These are phyloP conservation scores for Eustoma russellianum DNA, from an alignment of 257 asterid species.

Conservation along the genomic window DNA sequence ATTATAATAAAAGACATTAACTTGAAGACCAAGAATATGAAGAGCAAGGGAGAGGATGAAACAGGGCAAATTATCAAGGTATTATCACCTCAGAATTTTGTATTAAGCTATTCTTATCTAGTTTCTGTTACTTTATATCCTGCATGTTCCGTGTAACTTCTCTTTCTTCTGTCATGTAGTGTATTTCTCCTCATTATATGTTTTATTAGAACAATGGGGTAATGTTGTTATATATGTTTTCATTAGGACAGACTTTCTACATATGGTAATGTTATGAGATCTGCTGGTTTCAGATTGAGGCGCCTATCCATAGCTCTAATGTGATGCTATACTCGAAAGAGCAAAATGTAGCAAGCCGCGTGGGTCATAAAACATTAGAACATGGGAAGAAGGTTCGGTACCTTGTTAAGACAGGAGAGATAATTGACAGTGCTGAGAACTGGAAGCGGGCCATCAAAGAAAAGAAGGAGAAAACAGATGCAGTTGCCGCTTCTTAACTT, in stretches of 20 bases:
- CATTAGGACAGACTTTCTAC: background rate
- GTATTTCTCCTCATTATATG: background rate
- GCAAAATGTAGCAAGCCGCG: slow-evolving; percentile 68
- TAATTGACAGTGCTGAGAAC: slow-evolving; percentile 81
- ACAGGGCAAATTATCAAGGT: slow-evolving; percentile 92
- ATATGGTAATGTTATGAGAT: background rate
- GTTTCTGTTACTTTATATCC: background rate
- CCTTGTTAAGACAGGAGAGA: slow-evolving; percentile 85
- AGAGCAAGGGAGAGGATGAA: slow-evolving; percentile 73
- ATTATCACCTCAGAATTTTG: background rate
- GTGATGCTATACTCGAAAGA: slow-evolving; percentile 97
- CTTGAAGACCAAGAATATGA: slow-evolving; percentile 93
- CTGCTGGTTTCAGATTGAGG: slow-evolving; percentile 58
- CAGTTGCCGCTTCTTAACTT: slow-evolving; percentile 29
- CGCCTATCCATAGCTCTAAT: slow-evolving; percentile 92
- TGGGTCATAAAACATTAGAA: slow-evolving; percentile 81
- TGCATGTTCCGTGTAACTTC: too few species aligned
- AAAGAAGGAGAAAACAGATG: slow-evolving; percentile 42
- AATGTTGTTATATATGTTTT: too few species aligned
- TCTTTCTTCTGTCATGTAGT: background rate
- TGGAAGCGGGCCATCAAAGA: slow-evolving; percentile 66
- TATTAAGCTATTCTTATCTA: background rate
- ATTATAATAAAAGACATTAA: slow-evolving; percentile 61
- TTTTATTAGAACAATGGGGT: too few species aligned
- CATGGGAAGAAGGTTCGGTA: slow-evolving; percentile 79